A percentile compares a stretch with the other conserved stretches of the same genome.
Conservation (phyloP, 768 basidiomycete genomes). For the Calocybe indica region DNA sequence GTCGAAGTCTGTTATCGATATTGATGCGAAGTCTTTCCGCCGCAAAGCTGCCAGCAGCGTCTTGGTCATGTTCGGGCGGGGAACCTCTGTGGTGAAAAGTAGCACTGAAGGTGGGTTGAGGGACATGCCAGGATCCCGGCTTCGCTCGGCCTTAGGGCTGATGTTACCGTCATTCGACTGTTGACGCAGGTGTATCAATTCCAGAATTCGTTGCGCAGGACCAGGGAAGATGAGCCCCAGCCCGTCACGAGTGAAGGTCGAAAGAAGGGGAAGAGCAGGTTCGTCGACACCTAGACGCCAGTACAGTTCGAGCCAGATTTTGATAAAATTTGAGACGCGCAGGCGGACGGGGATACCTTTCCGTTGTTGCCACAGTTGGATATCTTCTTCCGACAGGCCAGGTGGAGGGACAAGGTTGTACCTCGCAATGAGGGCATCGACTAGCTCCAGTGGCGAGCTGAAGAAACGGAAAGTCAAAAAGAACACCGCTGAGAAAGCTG, state of each 20-base stretch:
- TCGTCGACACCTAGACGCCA: slow-evolving; percentile 81
- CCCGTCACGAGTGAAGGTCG: slow-evolving; percentile 57
- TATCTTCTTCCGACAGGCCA: slow-evolving; percentile 50
- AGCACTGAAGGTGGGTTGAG: slow-evolving; percentile 51
- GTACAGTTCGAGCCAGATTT: slow-evolving; percentile 88
- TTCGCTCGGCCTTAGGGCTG: slow-evolving; percentile 56
- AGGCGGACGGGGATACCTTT: slow-evolving; percentile 90
- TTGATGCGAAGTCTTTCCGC: slow-evolving; percentile 53
- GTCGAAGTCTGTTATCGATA: slow-evolving; percentile 88
- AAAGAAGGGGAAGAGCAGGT: slow-evolving; percentile 49
- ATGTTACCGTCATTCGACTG: slow-evolving; percentile 40
- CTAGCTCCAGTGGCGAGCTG: slow-evolving; percentile 69
- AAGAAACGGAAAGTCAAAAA: slow-evolving; percentile 95
- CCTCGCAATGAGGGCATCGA: slow-evolving; percentile 71
- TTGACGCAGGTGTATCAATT: slow-evolving; percentile 53
- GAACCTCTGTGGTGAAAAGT: slow-evolving; percentile 57
- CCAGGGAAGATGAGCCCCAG: slow-evolving; percentile 57
- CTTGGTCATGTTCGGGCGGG: slow-evolving; percentile 84
- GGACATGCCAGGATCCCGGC: slow-evolving; percentile 71
- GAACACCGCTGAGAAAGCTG: slow-evolving; percentile 83
- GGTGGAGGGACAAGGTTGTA: slow-evolving; percentile 75
- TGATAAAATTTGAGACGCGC: slow-evolving; percentile 89
- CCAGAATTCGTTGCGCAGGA: slow-evolving; percentile 69
- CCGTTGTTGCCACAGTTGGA: slow-evolving; percentile 74
- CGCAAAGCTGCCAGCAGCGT: slow-evolving; percentile 62